Base-by-base conservation (phyloP, 2,329 filamentous ascomycete genomes). In the Onygena corvina region DNA sequence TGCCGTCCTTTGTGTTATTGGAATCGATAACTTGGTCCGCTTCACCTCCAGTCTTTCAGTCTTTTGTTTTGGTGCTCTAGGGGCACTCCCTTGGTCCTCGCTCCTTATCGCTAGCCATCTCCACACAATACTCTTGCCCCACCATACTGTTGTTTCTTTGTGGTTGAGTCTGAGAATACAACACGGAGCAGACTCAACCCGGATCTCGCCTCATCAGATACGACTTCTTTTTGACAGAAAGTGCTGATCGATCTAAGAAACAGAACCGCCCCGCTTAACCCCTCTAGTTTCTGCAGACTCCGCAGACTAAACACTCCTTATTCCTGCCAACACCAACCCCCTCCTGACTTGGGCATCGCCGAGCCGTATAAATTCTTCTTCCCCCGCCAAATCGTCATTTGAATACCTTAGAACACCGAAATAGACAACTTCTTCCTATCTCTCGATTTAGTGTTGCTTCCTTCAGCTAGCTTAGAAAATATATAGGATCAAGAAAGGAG, bases 401-500 rank as follows among this genome's bases (percentile, higher is more conserved):
- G 14, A 40, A 21, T 23, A 40, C 20, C 36, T 23, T 23, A 40
- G 36, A 40, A 40, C 18, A 29, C 18, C 18, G 36, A 38, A 25
- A 21, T 40, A 40, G 6, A 40, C 36, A 40, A 40, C 36, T 40
- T 40, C 36, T 40, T 40, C 18, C 36, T 21, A 20, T 40, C 18
- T 40, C 25, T 40, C 36, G 36, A 40, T 18, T n/a, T 40, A 20
- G 16, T 40, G 36, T 40, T 40, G 36, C 36, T 40, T 40, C 36
- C 36, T 25, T 40, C 36, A 40, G 18, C 36, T 40, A 40, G 36
- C 36, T 33, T 40, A 40, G 36, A 40, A 40, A 14, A 40, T 40
- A 40, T 40, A 40, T 40, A 40, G 36, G 36, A 40, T 23, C 36
- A 40, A 40, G 36, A 40, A 40, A 40, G 36, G 36, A 40, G 36